Base-by-base conservation (phyloP, 306 rosid species). In the Sicyos baderoa region DNA sequence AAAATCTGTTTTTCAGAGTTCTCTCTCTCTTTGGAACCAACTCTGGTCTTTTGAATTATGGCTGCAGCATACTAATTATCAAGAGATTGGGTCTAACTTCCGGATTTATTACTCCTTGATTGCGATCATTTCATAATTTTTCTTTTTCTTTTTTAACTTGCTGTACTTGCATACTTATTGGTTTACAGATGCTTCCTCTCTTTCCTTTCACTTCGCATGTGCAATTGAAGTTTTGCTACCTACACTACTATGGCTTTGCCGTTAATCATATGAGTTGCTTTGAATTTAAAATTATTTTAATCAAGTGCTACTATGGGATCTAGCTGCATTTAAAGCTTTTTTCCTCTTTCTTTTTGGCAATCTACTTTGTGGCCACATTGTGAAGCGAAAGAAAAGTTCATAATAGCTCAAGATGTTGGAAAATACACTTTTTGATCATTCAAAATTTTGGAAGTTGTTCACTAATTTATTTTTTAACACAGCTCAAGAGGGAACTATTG, bases 401-500 rank as follows among this genome's bases (percentile, higher is more conserved):
- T 40, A 62, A n/a, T 44, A 18, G 35, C 6, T 11, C 51, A 4
- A 64, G 12, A 19, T 18, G 32, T 42, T 64, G 53, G 6, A 62
- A 62, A 45, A 18, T 62, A 27, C 50, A 62, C 68, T 4, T 47
- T 19, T 25, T 51, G 27, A 9, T 74, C 77, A 51, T 62, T 53
- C 54, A 58, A 48, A 53, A 57, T 63, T 66, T 25, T 52, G 55
- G 68, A 73, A 67, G 73, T 35, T 77, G 48, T 74, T 75, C 68
- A 76, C 54, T 78, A 54, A 54, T 54, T 80, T 49, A 29, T 14
- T 72, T 29, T 37, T 76, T 73, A 63, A 69, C 83, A 58, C 86
- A 92, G 98, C 78, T 92, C 77, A 88, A 92, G 91, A 87, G 95
- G 86, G 98, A 92, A 77, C 19, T 89, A 68, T 71, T 85, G 63